These are phyloP conservation scores for Agastache rugosa DNA, from an alignment of 257 asterid genomes.

Conservation along the genomic window DNA sequence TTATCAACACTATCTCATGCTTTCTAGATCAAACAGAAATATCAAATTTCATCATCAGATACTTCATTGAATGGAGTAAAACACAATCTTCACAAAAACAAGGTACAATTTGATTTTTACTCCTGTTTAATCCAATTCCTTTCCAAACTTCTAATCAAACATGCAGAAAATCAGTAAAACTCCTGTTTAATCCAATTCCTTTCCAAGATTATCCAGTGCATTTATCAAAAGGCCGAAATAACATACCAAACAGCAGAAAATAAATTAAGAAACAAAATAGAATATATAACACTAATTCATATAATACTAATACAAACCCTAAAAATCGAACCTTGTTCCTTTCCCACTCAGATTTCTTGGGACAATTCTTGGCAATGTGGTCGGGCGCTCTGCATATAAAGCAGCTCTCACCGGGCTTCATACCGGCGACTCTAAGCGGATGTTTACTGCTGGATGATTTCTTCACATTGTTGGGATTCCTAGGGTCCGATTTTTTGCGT, in stretches of 20 bases:
- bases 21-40: background rate
- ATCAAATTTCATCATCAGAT: background rate
- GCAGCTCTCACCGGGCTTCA: slow-evolving; percentile 99
- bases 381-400: slow-evolving; percentile 73
- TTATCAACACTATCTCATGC: slow-evolving; percentile 12
- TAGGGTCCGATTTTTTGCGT: slow-evolving; percentile 50
- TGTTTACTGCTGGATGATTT: slow-evolving; percentile 54
- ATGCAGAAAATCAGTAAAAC: background rate
- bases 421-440: slow-evolving; percentile 83
- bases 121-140: too few relatives aligned
- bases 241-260: too few relatives aligned
- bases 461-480: slow-evolving; percentile 49
- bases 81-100: slow-evolving; percentile 7
- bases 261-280: too few relatives aligned
- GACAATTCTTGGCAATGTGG: slow-evolving; percentile 88
- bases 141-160: background rate
- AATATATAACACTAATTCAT: background rate
- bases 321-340: slow-evolving; percentile 71
- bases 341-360: slow-evolving; percentile 83
- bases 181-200: background rate
- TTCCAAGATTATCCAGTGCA: background rate
- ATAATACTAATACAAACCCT: background rate
- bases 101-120: too few relatives aligned
- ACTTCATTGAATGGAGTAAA: background rate
- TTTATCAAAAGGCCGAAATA: background rate